Evolutionary conservation across 148 eudicot genomes (phyloP).

Genomic region (Salicornia ramosissima): DNA sequence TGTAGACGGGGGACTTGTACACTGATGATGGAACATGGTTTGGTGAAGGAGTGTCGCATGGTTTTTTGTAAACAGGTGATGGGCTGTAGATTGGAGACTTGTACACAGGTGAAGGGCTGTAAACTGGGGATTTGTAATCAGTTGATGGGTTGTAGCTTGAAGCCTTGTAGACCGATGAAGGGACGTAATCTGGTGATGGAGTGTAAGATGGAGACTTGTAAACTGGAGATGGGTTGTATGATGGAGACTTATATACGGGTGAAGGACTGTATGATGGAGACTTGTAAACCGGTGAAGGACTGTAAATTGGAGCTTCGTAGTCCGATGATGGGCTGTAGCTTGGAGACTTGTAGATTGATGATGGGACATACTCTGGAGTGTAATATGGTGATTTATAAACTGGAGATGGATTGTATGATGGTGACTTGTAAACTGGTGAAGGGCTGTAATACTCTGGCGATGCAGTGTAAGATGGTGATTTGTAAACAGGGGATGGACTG

Average conservation of each 20-base stretch:
- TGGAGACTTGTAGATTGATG: not conserved
- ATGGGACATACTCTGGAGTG: not conserved
- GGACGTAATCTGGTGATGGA: not conserved
- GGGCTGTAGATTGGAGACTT: not conserved
- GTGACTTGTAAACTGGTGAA: not conserved
- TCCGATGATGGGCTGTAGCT: not conserved
- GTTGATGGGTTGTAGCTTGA: no score
- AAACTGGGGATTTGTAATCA: not conserved
- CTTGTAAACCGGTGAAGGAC: not conserved
- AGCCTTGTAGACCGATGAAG: no score
- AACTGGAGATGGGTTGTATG: no score
- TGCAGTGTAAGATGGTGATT: not conserved
- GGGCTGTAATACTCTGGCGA: not conserved
- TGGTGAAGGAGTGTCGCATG: not conserved
- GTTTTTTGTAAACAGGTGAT: not conserved
- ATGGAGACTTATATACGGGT: not conserved
- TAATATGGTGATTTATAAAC: not conserved
- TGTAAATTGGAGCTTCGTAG: not conserved
- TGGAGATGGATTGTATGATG: not conserved
- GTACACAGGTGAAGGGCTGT: not conserved
- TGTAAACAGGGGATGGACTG: not conserved
- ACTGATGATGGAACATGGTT: no score
- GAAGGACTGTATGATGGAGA: not conserved
- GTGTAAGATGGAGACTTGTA: not conserved
- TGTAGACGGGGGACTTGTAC: not conserved